Conservation (phyloP, 2,329 filamentous ascomycete genomes). For the Arachnopeziza araneosa region DNA sequence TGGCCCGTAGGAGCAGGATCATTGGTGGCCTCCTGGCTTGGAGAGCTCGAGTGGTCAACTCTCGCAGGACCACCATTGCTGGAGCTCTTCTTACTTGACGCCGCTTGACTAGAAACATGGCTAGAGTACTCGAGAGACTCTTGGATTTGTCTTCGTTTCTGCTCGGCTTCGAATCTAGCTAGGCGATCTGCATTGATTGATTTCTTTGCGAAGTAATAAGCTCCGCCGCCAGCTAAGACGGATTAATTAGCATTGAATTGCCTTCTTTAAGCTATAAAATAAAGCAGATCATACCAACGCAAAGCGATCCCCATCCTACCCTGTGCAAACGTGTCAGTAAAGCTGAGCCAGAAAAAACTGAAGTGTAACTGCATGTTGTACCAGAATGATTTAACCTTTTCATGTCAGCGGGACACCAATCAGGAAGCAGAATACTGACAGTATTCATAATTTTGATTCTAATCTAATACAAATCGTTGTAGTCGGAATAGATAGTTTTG, state of each 20-base stretch:
- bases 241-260: conserved; percentile 7
- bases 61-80: conserved; percentile 45
- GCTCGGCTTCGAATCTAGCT: conserved; percentile 59
- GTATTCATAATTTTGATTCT: neutral
- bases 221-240: conserved; percentile 70
- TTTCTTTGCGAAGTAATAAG: conserved; percentile 94
- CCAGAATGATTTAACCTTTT: conserved; percentile 4
- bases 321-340: conserved; percentile 39
- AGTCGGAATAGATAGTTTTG: neutral
- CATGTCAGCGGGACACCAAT: neutral
- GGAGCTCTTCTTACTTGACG: conserved; percentile 26
- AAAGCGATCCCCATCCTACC: conserved; percentile 88
- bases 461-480: neutral
- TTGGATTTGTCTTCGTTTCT: conserved; percentile 53
- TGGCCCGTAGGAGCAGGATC: conserved; percentile 87
- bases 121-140: conserved; percentile 48
- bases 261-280: neutral
- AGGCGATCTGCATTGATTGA: conserved; percentile 88
- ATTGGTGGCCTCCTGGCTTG: conserved; percentile 62
- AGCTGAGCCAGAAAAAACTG: neutral
- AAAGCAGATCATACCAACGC: conserved; percentile 56
- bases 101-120: conserved; percentile 19
- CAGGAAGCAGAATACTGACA: neutral
- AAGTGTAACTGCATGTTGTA: neutral
- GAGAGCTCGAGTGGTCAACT: conserved; percentile 53